Evolutionary conservation across 2,329 filamentous ascomycete genomes (phyloP), one percentile per base, ranked within the genome.

Genomic region (Colletotrichum tofieldiae): DNA sequence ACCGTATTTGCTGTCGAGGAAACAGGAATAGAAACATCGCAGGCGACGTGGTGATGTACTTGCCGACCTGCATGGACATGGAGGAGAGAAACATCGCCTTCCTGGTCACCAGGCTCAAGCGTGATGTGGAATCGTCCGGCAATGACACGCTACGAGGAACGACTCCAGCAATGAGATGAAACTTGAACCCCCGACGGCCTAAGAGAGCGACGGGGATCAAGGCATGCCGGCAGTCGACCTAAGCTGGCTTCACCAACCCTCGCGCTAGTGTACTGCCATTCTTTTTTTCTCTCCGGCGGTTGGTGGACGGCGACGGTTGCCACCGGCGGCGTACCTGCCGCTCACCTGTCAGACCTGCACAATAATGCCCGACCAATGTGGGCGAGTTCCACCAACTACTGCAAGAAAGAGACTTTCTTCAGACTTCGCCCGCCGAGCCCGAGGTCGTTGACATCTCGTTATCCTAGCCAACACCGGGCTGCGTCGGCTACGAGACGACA

Each of bases 21-120:
- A 61, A 73, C 71, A 47, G 58, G 43, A 73, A 65, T 71, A 73
- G 71, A 73, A 73, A 73, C 67, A 73, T 71, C 62, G n/a, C 62
- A 59, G 37, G 52, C 51, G 67, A 56, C 43, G 20, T 29, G 26
- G 26, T 43, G 49, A 62, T 51, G 32, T 37, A 45, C 66, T 61
- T 37, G 45, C 45, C 59, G 64, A n/a, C 58, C 52, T 59, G 65
- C 69, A 64, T 70, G 52, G 49, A 35, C 60, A 32, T 20, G 35
- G 56, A 32, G 55, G 54, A 37, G 55, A 61, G 66, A 70, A 70
- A 65, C 70, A 61, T 41, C 23, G 66, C 43, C 37, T 20, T 45
- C 55, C 55, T 51, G 49, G 66, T 52, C 52, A 29, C 69, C 29
- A 63, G 26, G 65, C 60, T 55, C 49, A 66, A 20, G 39, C 32